Evolutionary conservation across 345 rosid species (phyloP).

Genomic region (Pelargonium nanum): DNA sequence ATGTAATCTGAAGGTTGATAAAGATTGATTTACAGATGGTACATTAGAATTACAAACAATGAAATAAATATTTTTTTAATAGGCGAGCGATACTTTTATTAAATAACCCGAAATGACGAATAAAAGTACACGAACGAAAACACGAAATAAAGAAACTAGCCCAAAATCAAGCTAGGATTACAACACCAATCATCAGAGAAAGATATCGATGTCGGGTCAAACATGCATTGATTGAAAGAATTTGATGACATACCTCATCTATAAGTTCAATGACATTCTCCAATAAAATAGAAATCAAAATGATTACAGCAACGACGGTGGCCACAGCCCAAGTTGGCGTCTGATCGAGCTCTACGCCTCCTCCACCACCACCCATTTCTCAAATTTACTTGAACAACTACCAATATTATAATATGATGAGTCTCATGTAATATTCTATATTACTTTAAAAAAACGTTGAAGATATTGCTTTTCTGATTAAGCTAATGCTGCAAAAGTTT

Average conservation of each 20-base stretch:
- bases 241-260: conserved; percentile 32
- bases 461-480: too few relatives aligned
- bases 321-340: conserved; percentile 98
- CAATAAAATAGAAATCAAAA: conserved; percentile 54
- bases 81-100: background rate
- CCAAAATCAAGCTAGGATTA: too few relatives aligned
- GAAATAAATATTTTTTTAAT: too few relatives aligned
- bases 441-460: too few relatives aligned
- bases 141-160: background rate
- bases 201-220: too few relatives aligned
- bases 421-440: background rate
- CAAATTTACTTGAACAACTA: background rate
- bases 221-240: too few relatives aligned
- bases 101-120: background rate
- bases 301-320: conserved; percentile 51
- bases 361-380: conserved; percentile 47
- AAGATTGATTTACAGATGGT: too few relatives aligned
- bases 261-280: conserved; percentile 52
- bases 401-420: too few relatives aligned
- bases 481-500: too few relatives aligned
- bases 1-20: too few relatives aligned
- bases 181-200: too few relatives aligned
- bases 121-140: background rate
- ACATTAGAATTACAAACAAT: too few relatives aligned
- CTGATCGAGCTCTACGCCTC: conserved; percentile 52